phyloP scores from a whole-genome alignment of 1,284 basidiomycete genomes.

The Pulchroboletus neoregius region DNA sequence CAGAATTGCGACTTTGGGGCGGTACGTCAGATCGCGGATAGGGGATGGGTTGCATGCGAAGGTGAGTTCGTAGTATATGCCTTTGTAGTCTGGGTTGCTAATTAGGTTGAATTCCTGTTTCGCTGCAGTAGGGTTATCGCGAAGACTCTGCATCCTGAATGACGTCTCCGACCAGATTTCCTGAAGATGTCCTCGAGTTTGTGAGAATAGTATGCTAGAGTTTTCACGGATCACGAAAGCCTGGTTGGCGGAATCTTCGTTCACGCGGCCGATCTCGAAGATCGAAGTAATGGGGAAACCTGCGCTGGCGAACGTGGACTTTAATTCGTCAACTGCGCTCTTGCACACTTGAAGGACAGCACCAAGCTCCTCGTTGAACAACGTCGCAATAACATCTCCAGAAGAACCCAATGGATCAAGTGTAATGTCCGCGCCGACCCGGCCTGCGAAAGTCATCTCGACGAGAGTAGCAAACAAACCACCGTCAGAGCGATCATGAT shows the following conservation, averaged over 20 bases:
- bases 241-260: slow-evolving; percentile 52
- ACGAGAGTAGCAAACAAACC: slow-evolving; percentile 87
- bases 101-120: slow-evolving; percentile 85
- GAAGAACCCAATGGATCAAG: slow-evolving; percentile 55
- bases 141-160: slow-evolving; percentile 84
- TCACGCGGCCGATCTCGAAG: slow-evolving; percentile 72
- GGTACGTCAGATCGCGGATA: slow-evolving; percentile 36
- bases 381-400: slow-evolving; percentile 57
- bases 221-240: slow-evolving; percentile 58
- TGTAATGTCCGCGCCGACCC: slow-evolving; percentile 70
- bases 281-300: slow-evolving; percentile 76
- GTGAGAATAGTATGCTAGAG: slow-evolving; percentile 56
- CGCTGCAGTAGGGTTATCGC: slow-evolving; percentile 81
- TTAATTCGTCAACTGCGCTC: slow-evolving; percentile 56
- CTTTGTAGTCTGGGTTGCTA: slow-evolving; percentile 53
- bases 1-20: slow-evolving; percentile 91
- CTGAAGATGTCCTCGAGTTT: slow-evolving; percentile 74
- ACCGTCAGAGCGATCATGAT: slow-evolving; percentile 98
- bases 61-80: slow-evolving; percentile 77
- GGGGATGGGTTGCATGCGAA: slow-evolving; percentile 49
- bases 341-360: slow-evolving; percentile 85
- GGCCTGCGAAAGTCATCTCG: slow-evolving; percentile 98
- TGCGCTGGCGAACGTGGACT: slow-evolving; percentile 56
- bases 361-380: slow-evolving; percentile 98
- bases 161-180: slow-evolving; percentile 93